Evolutionary conservation across 2,329 filamentous ascomycete genomes (phyloP), one percentile per base, ranked within the genome.

Genomic region (Pestalotiopsis sp.): DNA sequence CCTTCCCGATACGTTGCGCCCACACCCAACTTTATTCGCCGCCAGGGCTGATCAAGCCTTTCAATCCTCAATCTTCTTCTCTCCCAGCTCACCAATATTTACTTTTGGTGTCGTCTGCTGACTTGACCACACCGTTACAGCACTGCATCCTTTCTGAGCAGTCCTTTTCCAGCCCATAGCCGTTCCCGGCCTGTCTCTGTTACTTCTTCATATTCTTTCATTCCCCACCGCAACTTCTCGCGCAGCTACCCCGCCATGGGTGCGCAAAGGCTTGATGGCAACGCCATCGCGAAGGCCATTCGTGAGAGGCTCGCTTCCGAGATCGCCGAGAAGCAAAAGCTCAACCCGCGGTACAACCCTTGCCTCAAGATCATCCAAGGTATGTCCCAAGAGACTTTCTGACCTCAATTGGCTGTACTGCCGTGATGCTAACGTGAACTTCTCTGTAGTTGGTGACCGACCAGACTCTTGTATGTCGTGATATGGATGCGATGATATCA

Each of bases 361-460:
- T 92, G 89, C 73, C 87, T 99, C 80, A 96, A 94, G 80, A 99
- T 99, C 80, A 92, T 99, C 73, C 96, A 99, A 89, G 93, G 93
- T 95, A 81, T 75, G 87, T 79, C 40, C 20, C 4, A n/a, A 4
- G 6, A 59, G 57, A 59, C 57, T 69, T 49, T 52, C 65, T 20
- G 69, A 6, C 58, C 57, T 68, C 56, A 17, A 59, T 52, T 52
- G 17, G 20, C 45, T 20, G 20, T 52, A n/a, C 9, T 9, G 31
- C 6, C 31, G 31, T 11, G 23, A 59, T 59, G 27, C 57, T 59
- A 36, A 59, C 23, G 2, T 59, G n/a, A 12, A 14, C 62, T 72
- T 67, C 64, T 65, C 68, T 67, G 70, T 75, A 96, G 96, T 99
- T 75, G 96, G 95, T 79, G 92, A 95, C 80, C 91, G 96, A 76